phyloP scores from a whole-genome alignment of 768 basidiomycete genomes.

The Naganishia kalamii region DNA sequence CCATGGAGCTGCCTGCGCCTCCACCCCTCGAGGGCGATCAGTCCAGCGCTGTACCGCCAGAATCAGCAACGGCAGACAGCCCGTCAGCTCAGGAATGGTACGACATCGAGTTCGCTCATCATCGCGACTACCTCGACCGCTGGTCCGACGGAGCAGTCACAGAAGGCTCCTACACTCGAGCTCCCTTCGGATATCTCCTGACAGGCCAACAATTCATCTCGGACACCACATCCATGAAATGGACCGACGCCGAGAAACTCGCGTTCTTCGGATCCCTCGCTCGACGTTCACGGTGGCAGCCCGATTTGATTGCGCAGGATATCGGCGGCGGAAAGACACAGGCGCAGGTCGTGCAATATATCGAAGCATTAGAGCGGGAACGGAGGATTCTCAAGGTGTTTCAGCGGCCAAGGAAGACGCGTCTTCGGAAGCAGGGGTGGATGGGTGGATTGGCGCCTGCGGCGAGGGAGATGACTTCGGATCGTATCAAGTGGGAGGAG shows the following conservation, averaged over 20 bases:
- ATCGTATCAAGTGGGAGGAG: constrained; percentile 55
- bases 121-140: neutral
- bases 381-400: constrained; percentile 25
- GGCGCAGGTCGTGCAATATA: constrained; percentile 63
- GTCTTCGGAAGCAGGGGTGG: constrained; percentile 18
- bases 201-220: neutral
- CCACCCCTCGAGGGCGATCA: too few species aligned
- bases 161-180: neutral
- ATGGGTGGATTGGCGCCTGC: constrained; percentile 48
- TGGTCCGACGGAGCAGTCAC: constrained; percentile 1
- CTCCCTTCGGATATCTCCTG: neutral
- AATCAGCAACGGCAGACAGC: too few species aligned
- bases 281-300: constrained; percentile 63
- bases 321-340: constrained; percentile 59
- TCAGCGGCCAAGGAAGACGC: constrained; percentile 45
- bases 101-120: neutral
- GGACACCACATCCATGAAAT: constrained; percentile 37
- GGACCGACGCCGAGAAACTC: constrained; percentile 66
- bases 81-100: neutral
- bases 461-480: constrained; percentile 54
- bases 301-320: constrained; percentile 66
- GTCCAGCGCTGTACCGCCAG: too few species aligned
- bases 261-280: constrained; percentile 65
- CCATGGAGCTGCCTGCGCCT: too few species aligned
- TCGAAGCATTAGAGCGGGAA: constrained; percentile 55